phyloP scores from a whole-genome alignment of 352 stramenopile genomes.

The Phytophthora tubulina region DNA sequence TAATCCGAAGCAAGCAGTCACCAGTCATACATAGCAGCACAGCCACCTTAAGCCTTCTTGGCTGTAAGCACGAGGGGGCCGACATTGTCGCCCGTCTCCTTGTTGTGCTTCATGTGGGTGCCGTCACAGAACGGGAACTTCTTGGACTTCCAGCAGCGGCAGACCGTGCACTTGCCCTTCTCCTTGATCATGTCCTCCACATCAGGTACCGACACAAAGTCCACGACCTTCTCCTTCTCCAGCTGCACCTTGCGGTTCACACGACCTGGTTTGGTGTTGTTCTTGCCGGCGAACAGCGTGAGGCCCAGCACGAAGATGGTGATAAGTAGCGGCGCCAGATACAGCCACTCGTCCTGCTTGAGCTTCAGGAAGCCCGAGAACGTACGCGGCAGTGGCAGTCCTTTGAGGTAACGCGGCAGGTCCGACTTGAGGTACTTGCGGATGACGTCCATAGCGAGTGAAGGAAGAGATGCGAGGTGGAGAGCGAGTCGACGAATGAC shows the following conservation, averaged over 20 bases:
- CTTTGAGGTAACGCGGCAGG: slow-evolving; percentile 86
- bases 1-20: slow-evolving; percentile 36
- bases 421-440: slow-evolving; percentile 85
- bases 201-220: slow-evolving; percentile 72
- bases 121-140: slow-evolving; percentile 89
- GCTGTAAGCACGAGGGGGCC: slow-evolving; percentile 74
- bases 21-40: slow-evolving; percentile 39
- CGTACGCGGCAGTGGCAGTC: slow-evolving; percentile 81
- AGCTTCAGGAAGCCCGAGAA: slow-evolving; percentile 87
- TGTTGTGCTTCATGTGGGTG: slow-evolving; percentile 89
- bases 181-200: slow-evolving; percentile 84
- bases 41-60: slow-evolving; percentile 51
- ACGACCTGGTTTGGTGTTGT: slow-evolving; percentile 58
- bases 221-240: slow-evolving; percentile 87
- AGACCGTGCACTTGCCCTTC: slow-evolving; percentile 86
- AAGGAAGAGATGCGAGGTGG: background rate
- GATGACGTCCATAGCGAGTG: slow-evolving; percentile 73
- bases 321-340: slow-evolving; percentile 83
- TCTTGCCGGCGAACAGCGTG: slow-evolving; percentile 75
- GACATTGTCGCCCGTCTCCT: slow-evolving; percentile 87
- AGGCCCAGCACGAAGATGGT: slow-evolving; percentile 79
- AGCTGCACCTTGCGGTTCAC: slow-evolving; percentile 78
- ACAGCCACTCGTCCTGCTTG: slow-evolving; percentile 88
- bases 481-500: slow-evolving; percentile 35
- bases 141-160: slow-evolving; percentile 92